These are phyloP conservation scores for Aspergillus egyptiacus DNA, from an alignment of 495 filamentous ascomycete genomes.

Conservation along the genomic window DNA sequence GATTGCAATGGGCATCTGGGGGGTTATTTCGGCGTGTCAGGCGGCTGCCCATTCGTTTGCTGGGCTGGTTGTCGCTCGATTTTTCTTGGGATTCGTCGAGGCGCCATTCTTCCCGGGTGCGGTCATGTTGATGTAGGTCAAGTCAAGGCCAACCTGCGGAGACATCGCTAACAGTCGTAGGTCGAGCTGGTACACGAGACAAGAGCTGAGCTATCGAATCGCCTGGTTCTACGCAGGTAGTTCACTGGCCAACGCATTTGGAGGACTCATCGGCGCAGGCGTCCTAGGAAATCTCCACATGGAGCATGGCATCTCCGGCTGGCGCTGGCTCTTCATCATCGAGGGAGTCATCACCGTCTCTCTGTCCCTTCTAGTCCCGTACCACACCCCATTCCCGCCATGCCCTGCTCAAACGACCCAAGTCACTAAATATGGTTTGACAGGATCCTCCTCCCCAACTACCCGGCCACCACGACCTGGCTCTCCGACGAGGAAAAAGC, in stretches of 20 bases:
- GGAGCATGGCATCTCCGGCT: slow-evolving; percentile 52
- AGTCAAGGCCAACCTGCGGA: background rate
- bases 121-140: slow-evolving; percentile 30
- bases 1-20: slow-evolving; percentile 38
- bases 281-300: slow-evolving; percentile 29
- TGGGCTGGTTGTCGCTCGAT: slow-evolving; percentile 57
- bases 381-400: background rate
- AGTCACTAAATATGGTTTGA: no score
- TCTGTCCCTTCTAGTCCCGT: slow-evolving; percentile 23
- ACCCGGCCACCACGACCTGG: slow-evolving; percentile 70
- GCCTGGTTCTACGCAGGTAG: slow-evolving; percentile 60
- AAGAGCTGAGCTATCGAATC: slow-evolving; percentile 43
- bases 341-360: slow-evolving; percentile 50
- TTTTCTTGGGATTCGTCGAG: slow-evolving; percentile 63
- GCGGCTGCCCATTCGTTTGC: slow-evolving; percentile 50
- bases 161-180: slow-evolving; percentile 7
- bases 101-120: slow-evolving; percentile 46
- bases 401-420: no score
- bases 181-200: slow-evolving; percentile 47
- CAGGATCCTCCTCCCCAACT: slow-evolving; percentile 69
- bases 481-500: slow-evolving; percentile 60
- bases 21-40: slow-evolving; percentile 58
- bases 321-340: slow-evolving; percentile 73
- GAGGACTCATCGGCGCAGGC: slow-evolving; percentile 56
- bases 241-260: slow-evolving; percentile 58